phyloP scores from a whole-genome alignment of 2,329 filamentous ascomycete genomes.

The Nigrospora oryzae region DNA sequence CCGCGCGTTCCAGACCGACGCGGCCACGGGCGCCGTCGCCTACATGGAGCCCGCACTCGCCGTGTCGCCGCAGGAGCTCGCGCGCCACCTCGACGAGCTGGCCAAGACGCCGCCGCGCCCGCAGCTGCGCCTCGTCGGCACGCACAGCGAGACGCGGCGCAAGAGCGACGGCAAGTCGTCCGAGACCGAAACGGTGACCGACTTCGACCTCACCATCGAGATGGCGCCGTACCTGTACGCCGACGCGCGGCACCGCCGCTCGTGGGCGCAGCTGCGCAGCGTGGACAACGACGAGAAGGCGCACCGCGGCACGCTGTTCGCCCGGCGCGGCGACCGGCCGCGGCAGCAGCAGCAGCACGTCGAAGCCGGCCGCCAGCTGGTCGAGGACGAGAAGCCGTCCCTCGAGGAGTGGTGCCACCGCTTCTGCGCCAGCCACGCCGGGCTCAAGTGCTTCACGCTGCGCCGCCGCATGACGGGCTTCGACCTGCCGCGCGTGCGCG shows the following conservation, averaged over 20 bases:
- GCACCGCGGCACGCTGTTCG: slow-evolving; percentile 55
- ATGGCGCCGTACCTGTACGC: slow-evolving; percentile 49
- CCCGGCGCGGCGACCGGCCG: slow-evolving; percentile 20
- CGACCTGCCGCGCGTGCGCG: slow-evolving; percentile 44
- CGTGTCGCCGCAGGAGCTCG: slow-evolving; percentile 30
- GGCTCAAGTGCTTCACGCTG: slow-evolving; percentile 48
- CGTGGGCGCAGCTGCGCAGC: slow-evolving; percentile 37
- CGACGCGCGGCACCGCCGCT: slow-evolving; percentile 27
- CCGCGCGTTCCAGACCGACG: slow-evolving; percentile 15
- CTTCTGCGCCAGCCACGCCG: slow-evolving; percentile 50
- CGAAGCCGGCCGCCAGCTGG: slow-evolving; percentile 27
- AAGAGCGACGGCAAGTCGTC: slow-evolving; percentile 38
- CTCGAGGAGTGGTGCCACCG: slow-evolving; percentile 59
- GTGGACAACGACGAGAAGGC: slow-evolving; percentile 52
- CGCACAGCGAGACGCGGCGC: slow-evolving; percentile 35
- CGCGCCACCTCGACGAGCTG: slow-evolving; percentile 33
- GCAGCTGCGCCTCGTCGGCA: slow-evolving; percentile 42
- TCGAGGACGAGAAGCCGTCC: slow-evolving; percentile 21
- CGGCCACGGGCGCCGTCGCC: slow-evolving; percentile 24
- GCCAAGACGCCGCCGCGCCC: slow-evolving; percentile 43
- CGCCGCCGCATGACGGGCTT: slow-evolving; percentile 49
- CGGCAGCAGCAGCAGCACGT: slow-evolving; percentile 29
- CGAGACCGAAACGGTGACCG: slow-evolving; percentile 36
- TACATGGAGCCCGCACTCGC: slow-evolving; percentile 39
- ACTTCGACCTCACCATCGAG: slow-evolving; percentile 53